Evolutionary conservation across 805 yeast species (phyloP).

Genomic region (Wickerhamomyces tratensis): DNA sequence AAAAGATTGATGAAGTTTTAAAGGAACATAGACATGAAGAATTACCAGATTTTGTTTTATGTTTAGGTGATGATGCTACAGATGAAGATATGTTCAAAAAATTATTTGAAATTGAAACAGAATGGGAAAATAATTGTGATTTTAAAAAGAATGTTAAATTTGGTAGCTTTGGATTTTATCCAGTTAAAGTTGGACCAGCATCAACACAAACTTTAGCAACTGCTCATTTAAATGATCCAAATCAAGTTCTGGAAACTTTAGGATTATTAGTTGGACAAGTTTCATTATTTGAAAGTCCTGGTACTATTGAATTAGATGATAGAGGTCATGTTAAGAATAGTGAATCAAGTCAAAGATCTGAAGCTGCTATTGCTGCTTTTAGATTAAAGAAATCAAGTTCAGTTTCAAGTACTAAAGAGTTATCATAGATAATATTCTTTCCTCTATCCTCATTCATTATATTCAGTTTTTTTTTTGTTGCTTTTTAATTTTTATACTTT

Average conservation of each 20-base stretch:
- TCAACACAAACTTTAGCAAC: slow-evolving; percentile 78
- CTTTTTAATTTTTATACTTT: too few species aligned
- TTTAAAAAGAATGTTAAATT: slow-evolving; percentile 32
- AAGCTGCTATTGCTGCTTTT: slow-evolving; percentile 14
- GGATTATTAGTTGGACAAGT: slow-evolving; percentile 76
- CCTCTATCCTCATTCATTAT: too few species aligned
- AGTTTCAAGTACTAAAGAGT: neutral
- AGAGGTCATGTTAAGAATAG: slow-evolving; percentile 56
- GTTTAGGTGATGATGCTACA: slow-evolving; percentile 93
- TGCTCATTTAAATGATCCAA: slow-evolving; percentile 76
- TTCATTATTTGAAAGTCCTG: slow-evolving; percentile 68
- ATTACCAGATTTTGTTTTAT: slow-evolving; percentile 76
- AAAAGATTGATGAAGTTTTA: slow-evolving; percentile 24
- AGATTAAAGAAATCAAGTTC: slow-evolving; percentile 11
- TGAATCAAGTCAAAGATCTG: slow-evolving; percentile 28
- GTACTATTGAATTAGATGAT: slow-evolving; percentile 66
- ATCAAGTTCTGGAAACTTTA: slow-evolving; percentile 74
- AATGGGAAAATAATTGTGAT: slow-evolving; percentile 34
- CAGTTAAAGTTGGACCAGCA: slow-evolving; percentile 91
- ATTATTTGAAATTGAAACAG: slow-evolving; percentile 48
- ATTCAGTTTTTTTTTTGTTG: too few species aligned
- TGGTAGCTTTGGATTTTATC: slow-evolving; percentile 57
- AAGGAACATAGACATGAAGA: slow-evolving; percentile 29
- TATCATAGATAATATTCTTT: too few species aligned
- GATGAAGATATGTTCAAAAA: slow-evolving; percentile 97